Conservation (phyloP, 805 yeast species). For the Sporopachydermia quercuum region DNA sequence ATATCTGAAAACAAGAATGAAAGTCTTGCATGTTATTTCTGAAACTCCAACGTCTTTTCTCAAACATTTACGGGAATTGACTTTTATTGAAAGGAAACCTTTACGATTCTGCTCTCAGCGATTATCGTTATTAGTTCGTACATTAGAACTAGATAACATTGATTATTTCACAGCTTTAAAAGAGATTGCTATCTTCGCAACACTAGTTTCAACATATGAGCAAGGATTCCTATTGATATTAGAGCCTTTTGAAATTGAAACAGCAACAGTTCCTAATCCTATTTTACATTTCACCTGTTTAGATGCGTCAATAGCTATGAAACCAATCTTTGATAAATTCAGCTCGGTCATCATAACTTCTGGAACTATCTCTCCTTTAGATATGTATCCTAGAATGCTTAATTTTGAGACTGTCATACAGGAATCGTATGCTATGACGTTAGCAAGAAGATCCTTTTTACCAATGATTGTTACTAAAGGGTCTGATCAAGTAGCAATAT, state of each 20-base stretch:
- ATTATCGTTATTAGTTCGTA: conserved; percentile 72
- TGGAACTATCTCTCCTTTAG: conserved; percentile 96
- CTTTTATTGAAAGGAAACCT: conserved; percentile 88
- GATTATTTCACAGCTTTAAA: conserved; percentile 89
- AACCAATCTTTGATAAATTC: conserved; percentile 89
- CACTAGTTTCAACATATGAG: conserved; percentile 89
- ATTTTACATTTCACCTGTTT: conserved; percentile 83
- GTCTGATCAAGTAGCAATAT: conserved; percentile 92
- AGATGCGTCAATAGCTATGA: conserved; percentile 96
- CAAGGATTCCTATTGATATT: conserved; percentile 80
- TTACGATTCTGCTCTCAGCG: conserved; percentile 85
- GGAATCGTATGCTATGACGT: conserved; percentile 91
- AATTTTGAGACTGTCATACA: conserved; percentile 88
- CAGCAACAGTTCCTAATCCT: conserved; percentile 95
- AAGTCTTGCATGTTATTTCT: conserved; percentile 91
- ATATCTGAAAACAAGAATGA: conserved; percentile 92
- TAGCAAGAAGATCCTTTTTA: conserved; percentile 79
- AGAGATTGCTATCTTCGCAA: conserved; percentile 94
- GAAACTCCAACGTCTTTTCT: conserved; percentile 91
- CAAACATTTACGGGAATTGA: conserved; percentile 83
- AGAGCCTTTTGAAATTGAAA: conserved; percentile 92
- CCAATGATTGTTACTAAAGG: conserved; percentile 97
- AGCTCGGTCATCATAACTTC: conserved; percentile 89
- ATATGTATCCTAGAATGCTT: conserved; percentile 96
- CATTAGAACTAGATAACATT: conserved; percentile 73